These are phyloP conservation scores for Penicillium expansum DNA, from an alignment of 2,329 filamentous ascomycete species.

Conservation along the genomic window DNA sequence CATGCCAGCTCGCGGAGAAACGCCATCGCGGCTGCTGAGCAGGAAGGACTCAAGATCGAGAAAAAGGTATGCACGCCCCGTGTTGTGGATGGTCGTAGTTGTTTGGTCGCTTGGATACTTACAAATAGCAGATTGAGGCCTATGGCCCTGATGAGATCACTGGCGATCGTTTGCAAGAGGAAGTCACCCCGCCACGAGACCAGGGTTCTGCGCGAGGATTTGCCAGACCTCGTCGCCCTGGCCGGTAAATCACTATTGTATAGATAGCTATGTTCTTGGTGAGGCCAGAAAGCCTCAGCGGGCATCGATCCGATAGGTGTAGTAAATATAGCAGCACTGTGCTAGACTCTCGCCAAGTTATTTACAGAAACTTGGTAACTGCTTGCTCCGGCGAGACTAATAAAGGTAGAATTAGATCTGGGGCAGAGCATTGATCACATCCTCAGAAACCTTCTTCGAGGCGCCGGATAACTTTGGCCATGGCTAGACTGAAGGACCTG, in stretches of 20 bases:
- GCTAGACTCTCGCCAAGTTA: background rate
- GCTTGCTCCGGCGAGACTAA: background rate
- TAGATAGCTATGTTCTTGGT: background rate
- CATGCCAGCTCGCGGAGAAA: constrained; percentile 59
- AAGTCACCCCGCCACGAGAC: constrained; percentile 52
- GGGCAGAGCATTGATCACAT: background rate
- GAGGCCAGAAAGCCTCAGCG: background rate
- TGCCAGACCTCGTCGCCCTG: constrained; percentile 63
- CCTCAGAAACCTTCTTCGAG: no score
- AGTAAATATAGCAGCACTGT: background rate
- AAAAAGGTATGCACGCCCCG: constrained; percentile 49
- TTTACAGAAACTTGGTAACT: background rate
- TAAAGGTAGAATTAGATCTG: background rate
- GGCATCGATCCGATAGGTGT: background rate
- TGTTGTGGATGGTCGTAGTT: background rate
- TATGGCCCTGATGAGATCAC: constrained; percentile 59
- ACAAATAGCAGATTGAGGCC: constrained; percentile 52
- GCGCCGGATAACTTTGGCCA: background rate
- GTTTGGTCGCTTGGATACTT: constrained; percentile 18
- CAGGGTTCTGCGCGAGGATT: constrained; percentile 53
- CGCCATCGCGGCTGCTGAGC: constrained; percentile 54
- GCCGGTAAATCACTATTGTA: constrained; percentile 38
- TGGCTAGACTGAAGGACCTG: background rate
- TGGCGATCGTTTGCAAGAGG: constrained; percentile 51
- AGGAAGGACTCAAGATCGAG: constrained; percentile 55